Evolutionary conservation across 495 filamentous ascomycete genomes (phyloP).

Genomic region (Penicillium dipodomyicola): DNA sequence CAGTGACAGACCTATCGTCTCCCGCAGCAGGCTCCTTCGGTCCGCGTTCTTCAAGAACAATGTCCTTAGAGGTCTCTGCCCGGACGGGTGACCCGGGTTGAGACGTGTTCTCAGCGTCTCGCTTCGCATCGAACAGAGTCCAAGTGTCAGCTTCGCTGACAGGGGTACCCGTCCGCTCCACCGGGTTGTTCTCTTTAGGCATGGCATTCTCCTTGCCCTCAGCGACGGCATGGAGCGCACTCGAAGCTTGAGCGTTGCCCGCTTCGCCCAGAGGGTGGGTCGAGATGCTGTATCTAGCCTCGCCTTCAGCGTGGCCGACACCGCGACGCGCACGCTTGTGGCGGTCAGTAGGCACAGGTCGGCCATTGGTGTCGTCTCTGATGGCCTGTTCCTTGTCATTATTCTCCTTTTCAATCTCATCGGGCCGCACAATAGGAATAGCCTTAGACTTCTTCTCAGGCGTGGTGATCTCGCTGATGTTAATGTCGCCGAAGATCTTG

Average conservation of each 20-base stretch:
- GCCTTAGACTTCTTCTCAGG: slow-evolving; percentile 71
- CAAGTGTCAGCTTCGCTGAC: slow-evolving; percentile 44
- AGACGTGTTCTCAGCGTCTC: slow-evolving; percentile 39
- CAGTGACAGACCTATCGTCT: slow-evolving; percentile 8
- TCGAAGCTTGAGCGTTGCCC: slow-evolving; percentile 34
- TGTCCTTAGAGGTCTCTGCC: slow-evolving; percentile 19
- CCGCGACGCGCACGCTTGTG: slow-evolving; percentile 68
- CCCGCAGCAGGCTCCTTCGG: slow-evolving; percentile 12
- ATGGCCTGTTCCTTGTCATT: slow-evolving; percentile 48
- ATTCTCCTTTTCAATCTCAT: slow-evolving; percentile 44
- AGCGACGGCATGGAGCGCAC: slow-evolving; percentile 27
- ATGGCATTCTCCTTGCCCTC: slow-evolving; percentile 49
- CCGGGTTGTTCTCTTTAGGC: slow-evolving; percentile 30
- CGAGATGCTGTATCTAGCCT: slow-evolving; percentile 69
- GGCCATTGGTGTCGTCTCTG: slow-evolving; percentile 31
- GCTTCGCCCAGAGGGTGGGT: slow-evolving; percentile 46
- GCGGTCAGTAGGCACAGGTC: slow-evolving; percentile 49
- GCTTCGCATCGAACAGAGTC: slow-evolving; percentile 42
- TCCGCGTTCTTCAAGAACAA: slow-evolving; percentile 10
- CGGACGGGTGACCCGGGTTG: slow-evolving; percentile 33
- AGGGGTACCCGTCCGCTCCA: slow-evolving; percentile 36
- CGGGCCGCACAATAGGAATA: slow-evolving; percentile 74
- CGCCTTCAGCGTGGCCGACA: slow-evolving; percentile 60
- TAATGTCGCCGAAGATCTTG: slow-evolving; percentile 75
- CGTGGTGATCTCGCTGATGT: slow-evolving; percentile 60